Evolutionary conservation across 192 early-diverging fungal genomes (phyloP), one percentile per base, ranked within the genome.

Genomic region (Dimargaris verticillata): DNA sequence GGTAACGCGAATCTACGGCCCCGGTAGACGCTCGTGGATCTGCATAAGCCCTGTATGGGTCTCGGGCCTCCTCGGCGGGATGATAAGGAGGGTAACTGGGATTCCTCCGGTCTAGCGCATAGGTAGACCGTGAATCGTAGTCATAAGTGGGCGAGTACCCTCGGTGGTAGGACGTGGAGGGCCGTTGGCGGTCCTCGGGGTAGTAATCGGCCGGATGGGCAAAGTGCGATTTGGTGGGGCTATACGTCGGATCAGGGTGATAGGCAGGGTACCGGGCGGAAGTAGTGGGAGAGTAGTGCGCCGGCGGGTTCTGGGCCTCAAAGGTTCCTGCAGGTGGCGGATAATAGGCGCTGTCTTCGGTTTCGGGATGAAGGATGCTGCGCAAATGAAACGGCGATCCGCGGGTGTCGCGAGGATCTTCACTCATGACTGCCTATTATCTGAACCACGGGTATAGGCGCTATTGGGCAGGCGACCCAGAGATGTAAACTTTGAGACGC

Each of bases 281-380:
- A 11, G 46, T 7, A 38, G 7, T 38, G 2, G 33, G 33, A 7
- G 33, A 38, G 33, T 38, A 38, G 33, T 38, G 33, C 33, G 33
- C 33, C 18, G 24, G 53, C 11, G 53, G 28, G 28, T 25, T 33
- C 22, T n/a, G 28, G 7, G 26, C 18, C 11, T 55, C 53, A 33
- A 55, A 55, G 28, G 53, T 55, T 11, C 53, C 53, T n/a, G 28
- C 53, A 0, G 53, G 28, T n/a, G 53, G 53, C 15, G n/a, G 28
- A 7, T 55, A 55, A 11, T 9, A 28, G 6, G 9, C 28, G 9
- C 28, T 28, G 1, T 55, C 53, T 0, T 33, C 53, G n/a, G 53
- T n/a, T n/a, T 55, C 33, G 24, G 53, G 53, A 55, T 55, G 53
- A 6, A 55, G 26, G 28, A 55, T n/a, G 28, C 28, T 25, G 17